These are phyloP conservation scores for Phytophthora agathidicida DNA, from an alignment of 352 stramenopile genomes.

Conservation along the genomic window DNA sequence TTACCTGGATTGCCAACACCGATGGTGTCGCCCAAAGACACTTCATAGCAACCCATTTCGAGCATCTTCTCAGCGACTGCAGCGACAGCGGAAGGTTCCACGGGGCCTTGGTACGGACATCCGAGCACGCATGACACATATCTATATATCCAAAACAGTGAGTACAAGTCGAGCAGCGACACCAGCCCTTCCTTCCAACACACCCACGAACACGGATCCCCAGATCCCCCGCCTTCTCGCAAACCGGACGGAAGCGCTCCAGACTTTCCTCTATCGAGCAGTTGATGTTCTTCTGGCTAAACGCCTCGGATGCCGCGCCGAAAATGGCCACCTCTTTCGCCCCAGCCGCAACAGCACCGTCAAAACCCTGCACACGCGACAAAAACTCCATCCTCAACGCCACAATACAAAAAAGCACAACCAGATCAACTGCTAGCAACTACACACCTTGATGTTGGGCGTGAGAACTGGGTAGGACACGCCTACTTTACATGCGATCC, in stretches of 20 bases:
- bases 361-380: constrained; percentile 75
- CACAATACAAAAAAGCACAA: not conserved
- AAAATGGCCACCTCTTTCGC: constrained; percentile 96
- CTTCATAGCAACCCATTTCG: constrained; percentile 96
- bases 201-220: constrained; percentile 91
- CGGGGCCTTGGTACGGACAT: constrained; percentile 95
- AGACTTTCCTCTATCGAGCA: constrained; percentile 96
- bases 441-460: constrained; percentile 90
- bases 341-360: constrained; percentile 82
- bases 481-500: constrained; percentile 75
- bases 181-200: constrained; percentile 1
- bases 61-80: constrained; percentile 83
- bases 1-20: constrained; percentile 90
- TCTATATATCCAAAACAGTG: constrained; percentile 30
- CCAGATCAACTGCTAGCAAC: not conserved
- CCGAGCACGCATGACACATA: constrained; percentile 98
- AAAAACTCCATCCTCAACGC: not conserved
- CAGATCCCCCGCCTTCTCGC: constrained; percentile 75
- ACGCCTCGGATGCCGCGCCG: constrained; percentile 94
- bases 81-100: constrained; percentile 86
- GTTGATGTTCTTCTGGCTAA: constrained; percentile 98
- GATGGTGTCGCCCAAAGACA: constrained; percentile 95
- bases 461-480: constrained; percentile 93
- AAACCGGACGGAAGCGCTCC: constrained; percentile 91
- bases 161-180: not conserved